These are phyloP conservation scores for Penicillium manginii DNA, from an alignment of 495 filamentous ascomycete genomes.

Conservation along the genomic window DNA sequence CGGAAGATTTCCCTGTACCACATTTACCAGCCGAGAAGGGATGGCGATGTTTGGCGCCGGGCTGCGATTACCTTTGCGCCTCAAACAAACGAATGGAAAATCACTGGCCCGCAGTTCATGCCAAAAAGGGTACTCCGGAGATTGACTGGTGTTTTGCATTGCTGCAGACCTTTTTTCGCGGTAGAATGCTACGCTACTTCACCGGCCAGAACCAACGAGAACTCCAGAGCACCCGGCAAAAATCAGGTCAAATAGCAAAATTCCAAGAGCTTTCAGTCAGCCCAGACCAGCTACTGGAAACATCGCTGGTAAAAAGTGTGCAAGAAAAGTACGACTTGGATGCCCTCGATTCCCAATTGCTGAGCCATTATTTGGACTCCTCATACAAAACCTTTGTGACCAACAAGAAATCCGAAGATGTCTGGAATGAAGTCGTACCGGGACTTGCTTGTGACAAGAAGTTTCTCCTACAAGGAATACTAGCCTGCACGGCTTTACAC, in stretches of 20 bases:
- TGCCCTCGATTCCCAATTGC: conserved; percentile 12
- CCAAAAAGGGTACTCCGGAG: conserved; percentile 9
- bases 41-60: conserved; percentile 21
- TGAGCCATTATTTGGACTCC: conserved; percentile 23
- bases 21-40: conserved; percentile 33
- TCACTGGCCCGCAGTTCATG: conserved; percentile 31
- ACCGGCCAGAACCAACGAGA: conserved; percentile 10
- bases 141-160: conserved; percentile 20
- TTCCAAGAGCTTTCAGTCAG: neutral
- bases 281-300: neutral
- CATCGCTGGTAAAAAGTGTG: neutral
- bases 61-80: conserved; percentile 33
- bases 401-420: conserved; percentile 13
- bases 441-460: conserved; percentile 22
- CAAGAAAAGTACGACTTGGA: conserved; percentile 17
- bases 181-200: conserved; percentile 33
- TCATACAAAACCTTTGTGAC: conserved; percentile 25
- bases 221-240: neutral
- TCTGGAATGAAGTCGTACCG: conserved; percentile 28
- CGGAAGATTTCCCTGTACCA: conserved; percentile 34
- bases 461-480: conserved; percentile 41
- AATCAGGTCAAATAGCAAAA: neutral
- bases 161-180: conserved; percentile 36
- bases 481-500: conserved; percentile 40
- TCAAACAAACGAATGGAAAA: conserved; percentile 36